phyloP scores from a whole-genome alignment of 164 flowering plant species.

The Malania oleifera region DNA sequence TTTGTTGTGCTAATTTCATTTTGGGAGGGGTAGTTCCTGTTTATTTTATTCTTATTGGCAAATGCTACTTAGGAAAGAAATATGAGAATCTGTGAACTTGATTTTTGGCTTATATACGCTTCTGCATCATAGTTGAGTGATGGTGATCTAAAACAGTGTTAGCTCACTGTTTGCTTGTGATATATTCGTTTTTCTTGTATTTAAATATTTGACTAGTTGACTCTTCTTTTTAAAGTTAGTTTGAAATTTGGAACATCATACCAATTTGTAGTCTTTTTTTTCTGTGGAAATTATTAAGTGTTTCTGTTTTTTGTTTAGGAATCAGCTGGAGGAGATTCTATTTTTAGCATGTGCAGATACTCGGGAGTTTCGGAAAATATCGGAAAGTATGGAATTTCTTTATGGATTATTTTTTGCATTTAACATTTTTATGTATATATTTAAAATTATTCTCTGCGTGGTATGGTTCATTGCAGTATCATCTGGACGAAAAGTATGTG shows the following conservation, averaged over 20 bases:
- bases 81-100: too few species aligned
- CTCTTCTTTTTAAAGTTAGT: too few species aligned
- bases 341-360: conserved; percentile 3
- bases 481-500: conserved; percentile 70
- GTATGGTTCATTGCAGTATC: conserved; percentile 38
- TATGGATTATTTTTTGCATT: not conserved
- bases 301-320: conserved; percentile 25
- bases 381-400: conserved; percentile 36
- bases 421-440: not conserved
- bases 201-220: too few species aligned
- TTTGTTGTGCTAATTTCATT: too few species aligned
- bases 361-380: conserved; percentile 18
- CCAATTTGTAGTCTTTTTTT: not conserved
- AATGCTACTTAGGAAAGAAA: too few species aligned
- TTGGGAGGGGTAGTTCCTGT: too few species aligned
- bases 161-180: too few species aligned
- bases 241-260: not conserved
- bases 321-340: conserved; percentile 9
- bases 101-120: too few species aligned
- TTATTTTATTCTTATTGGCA: too few species aligned
- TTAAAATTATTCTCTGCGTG: conserved; percentile 5
- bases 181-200: too few species aligned
- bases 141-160: too few species aligned
- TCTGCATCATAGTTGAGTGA: too few species aligned
- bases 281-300: not conserved